Evolutionary conservation across 208 protist species (phyloP).

Genomic region (Kentomonas sorsogonicus): DNA sequence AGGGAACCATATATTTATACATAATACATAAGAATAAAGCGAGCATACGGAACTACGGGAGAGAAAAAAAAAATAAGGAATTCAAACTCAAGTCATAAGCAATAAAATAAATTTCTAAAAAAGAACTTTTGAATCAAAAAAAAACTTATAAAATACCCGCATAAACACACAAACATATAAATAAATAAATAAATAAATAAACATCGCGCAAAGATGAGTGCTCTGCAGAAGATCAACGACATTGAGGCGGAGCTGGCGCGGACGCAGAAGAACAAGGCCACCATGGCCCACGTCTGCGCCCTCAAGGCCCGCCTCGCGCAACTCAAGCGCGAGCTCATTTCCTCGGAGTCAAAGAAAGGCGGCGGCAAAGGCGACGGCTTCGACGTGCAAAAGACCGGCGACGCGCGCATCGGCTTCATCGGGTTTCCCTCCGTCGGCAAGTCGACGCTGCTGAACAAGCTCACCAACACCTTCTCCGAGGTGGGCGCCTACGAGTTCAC

Average conservation of each 20-base stretch:
- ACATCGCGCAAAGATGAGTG: constrained; percentile 29
- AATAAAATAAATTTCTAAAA: too few relatives aligned
- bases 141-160: background rate
- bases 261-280: constrained; percentile 99
- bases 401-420: constrained; percentile 95
- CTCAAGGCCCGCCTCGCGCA: constrained; percentile 98
- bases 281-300: constrained; percentile 94
- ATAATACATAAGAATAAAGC: too few relatives aligned
- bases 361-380: constrained; percentile 94
- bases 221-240: constrained; percentile 91
- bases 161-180: background rate
- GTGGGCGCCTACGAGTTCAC: constrained; percentile 99
- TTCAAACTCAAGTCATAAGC: too few relatives aligned
- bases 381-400: constrained; percentile 97
- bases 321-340: constrained; percentile 95
- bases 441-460: constrained; percentile 96
- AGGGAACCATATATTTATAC: too few relatives aligned
- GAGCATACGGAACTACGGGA: too few relatives aligned
- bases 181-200: constrained; percentile 12
- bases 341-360: constrained; percentile 81
- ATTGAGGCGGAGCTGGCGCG: constrained; percentile 96
- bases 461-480: constrained; percentile 96
- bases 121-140: too few relatives aligned
- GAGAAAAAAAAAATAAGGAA: too few relatives aligned
- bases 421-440: constrained; percentile 98